Evolutionary conservation across 768 basidiomycete species (phyloP).

Genomic region (Pleurotus cornucopiae): DNA sequence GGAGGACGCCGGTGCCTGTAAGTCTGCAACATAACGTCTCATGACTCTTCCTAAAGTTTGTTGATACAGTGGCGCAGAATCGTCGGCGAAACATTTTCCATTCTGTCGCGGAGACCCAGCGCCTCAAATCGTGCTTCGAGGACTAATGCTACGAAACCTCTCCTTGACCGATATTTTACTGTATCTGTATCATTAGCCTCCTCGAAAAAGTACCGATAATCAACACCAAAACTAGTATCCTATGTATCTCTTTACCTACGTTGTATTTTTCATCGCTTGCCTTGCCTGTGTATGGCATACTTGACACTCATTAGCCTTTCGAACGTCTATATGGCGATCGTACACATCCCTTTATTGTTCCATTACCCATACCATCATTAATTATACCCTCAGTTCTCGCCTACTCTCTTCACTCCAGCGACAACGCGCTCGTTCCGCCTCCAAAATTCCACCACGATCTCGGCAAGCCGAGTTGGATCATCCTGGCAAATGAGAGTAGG

Average conservation of each 20-base stretch:
- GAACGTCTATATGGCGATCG: neutral
- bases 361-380: neutral
- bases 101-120: neutral
- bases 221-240: neutral
- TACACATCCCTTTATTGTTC: conserved; percentile 9
- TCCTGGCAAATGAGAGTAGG: conserved; percentile 47
- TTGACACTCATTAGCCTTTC: conserved; percentile 1
- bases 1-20: neutral
- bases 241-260: neutral
- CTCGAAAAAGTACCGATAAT: neutral
- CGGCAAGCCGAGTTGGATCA: conserved; percentile 76
- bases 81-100: conserved; percentile 1
- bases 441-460: conserved; percentile 88
- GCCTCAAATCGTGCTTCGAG: conserved; percentile 3
- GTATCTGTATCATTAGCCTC: neutral
- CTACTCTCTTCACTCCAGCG: conserved; percentile 57
- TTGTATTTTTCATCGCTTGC: neutral
- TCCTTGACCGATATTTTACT: neutral
- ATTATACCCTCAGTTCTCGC: conserved; percentile 30
- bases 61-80: neutral
- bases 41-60: neutral
- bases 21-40: neutral
- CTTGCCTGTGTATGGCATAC: neutral
- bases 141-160: neutral
- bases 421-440: conserved; percentile 74